Evolutionary conservation across 2,329 filamentous ascomycete genomes (phyloP), one percentile per base, ranked within the genome.

Genomic region (Cytospora leucostoma): DNA sequence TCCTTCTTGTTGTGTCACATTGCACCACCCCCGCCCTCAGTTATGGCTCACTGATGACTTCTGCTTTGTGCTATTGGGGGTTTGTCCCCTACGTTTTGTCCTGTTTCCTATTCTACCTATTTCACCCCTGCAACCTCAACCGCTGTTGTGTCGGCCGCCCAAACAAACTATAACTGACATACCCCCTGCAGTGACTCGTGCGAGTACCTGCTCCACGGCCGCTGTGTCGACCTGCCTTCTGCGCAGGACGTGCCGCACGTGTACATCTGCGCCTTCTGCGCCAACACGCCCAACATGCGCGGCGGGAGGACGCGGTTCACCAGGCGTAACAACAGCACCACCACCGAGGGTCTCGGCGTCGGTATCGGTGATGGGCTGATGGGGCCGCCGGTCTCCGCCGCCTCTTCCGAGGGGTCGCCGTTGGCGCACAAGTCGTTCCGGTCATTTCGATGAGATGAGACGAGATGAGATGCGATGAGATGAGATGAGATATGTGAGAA

Each of bases 141-240:
- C 37, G 55, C 27, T 44, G 50, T 51, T 27, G 12, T 34, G 32
- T 58, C 27, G 19, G 15, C 12, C 32, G 15, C 40, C 21, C 35
- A 55, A 15, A 38, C 8, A 35, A 7, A 17, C 27, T 61, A n/a
- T 33, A 40, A 59, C 63, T 65, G 34, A 65, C 60, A 59, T 38
- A n/a, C 15, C 38, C 35, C 38, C 53, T 57, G 19, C 68, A 88
- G 86, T 69, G 82, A 88, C 74, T 85, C 84, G 32, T 89, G 86
- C 71, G 85, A 88, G 69, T 82, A 86, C 77, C 87, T 82, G 80
- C 81, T 88, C 35, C 86, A 89, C 70, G 84, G 83, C n/a, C 79
- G 79, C 62, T 89, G 86, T 71, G 79, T 88, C 68, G 85, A 85
- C 66, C 83, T 88, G 66, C 53, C 57, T 10, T 82, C 80, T 53